Conservation (phyloP, 371 early-diverging fungal genomes). For the Mucor plumbeus region DNA sequence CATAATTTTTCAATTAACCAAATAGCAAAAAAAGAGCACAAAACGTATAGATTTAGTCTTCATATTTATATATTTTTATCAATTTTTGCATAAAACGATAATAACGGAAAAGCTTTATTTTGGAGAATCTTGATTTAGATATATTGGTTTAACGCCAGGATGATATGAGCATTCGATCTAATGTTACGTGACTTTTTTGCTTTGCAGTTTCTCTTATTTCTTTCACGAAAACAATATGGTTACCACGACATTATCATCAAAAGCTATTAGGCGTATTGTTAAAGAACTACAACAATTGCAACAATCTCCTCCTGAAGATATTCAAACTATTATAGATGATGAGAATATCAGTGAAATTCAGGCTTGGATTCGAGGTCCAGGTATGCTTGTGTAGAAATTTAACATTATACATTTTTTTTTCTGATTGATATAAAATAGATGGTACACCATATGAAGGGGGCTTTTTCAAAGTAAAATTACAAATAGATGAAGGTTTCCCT, state of each 20-base stretch:
- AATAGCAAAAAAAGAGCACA: neutral
- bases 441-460: slow-evolving; percentile 86
- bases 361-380: slow-evolving; percentile 89
- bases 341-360: slow-evolving; percentile 77
- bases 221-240: neutral
- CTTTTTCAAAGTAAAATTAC: slow-evolving; percentile 68
- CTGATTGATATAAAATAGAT: slow-evolving; percentile 27
- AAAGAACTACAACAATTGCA: slow-evolving; percentile 67
- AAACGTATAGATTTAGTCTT: neutral
- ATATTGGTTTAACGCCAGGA: neutral
- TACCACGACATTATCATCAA: neutral
- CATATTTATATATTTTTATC: neutral
- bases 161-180: too few species aligned
- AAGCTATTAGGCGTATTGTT: slow-evolving; percentile 44
- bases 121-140: neutral
- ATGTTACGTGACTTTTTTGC: neutral
- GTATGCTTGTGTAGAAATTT: slow-evolving; percentile 36
- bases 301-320: slow-evolving; percentile 77
- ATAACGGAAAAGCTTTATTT: too few species aligned
- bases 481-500: slow-evolving; percentile 72
- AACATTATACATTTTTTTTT: neutral
- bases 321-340: slow-evolving; percentile 71
- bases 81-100: neutral
- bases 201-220: neutral
- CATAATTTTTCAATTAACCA: neutral